Conservation (phyloP, 164 flowering plant genomes). For the Kalanchoe fedtschenkoi region DNA sequence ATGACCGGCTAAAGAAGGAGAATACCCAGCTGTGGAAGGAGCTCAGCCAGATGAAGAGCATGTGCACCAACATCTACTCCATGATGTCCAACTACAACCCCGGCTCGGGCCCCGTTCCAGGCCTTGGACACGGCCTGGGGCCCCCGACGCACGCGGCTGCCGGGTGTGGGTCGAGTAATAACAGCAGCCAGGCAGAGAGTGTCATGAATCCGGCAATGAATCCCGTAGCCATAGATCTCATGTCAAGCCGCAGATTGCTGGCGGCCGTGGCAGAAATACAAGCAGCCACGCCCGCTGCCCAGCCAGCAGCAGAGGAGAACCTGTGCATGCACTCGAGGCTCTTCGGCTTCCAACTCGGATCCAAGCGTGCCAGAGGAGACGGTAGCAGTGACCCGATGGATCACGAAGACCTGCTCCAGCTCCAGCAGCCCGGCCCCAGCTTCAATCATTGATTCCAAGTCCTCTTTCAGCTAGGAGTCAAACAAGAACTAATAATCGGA, state of each 20-base stretch:
- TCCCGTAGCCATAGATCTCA: slow-evolving; percentile 36
- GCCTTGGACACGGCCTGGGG: neutral
- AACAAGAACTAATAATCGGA: neutral
- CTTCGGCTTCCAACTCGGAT: slow-evolving; percentile 56
- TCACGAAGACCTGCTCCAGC: slow-evolving; percentile 17
- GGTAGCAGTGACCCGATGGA: slow-evolving; percentile 15
- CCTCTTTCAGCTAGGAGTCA: neutral
- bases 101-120: neutral
- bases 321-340: slow-evolving; percentile 27
- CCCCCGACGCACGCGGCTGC: neutral
- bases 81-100: slow-evolving; percentile 45
- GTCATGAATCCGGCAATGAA: too few species aligned
- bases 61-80: slow-evolving; percentile 53
- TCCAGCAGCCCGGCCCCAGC: slow-evolving; percentile 14
- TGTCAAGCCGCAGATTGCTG: slow-evolving; percentile 28
- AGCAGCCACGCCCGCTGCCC: neutral
- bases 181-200: slow-evolving; percentile 13
- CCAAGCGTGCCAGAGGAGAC: slow-evolving; percentile 39
- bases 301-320: slow-evolving; percentile 9
- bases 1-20: slow-evolving; percentile 63
- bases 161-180: slow-evolving; percentile 12
- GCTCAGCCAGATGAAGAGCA: slow-evolving; percentile 48
- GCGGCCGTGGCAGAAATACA: neutral
- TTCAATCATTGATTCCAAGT: neutral
- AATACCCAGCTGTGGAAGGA: slow-evolving; percentile 49